Evolutionary conservation across 768 basidiomycete genomes (phyloP).

Genomic region (Pulveroboletus sp.): DNA sequence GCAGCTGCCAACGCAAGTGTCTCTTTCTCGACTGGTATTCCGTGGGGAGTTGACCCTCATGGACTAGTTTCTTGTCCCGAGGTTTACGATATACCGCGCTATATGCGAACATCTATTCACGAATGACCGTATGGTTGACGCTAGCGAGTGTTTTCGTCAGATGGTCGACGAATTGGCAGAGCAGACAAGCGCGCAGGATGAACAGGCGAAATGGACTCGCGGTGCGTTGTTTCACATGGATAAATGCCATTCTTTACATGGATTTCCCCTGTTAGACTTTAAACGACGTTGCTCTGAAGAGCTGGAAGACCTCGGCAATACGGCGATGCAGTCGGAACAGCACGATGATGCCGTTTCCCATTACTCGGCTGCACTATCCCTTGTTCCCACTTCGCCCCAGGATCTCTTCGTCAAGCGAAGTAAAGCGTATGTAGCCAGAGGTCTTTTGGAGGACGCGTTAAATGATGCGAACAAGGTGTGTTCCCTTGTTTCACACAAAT

Average conservation of each 20-base stretch:
- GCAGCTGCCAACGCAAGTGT: not conserved
- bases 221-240: not conserved
- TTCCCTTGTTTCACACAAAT: not conserved
- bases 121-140: not conserved
- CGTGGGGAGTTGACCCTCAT: not conserved
- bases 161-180: not conserved
- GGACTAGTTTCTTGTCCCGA: not conserved
- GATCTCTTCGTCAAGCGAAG: constrained; percentile 5
- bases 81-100: not conserved
- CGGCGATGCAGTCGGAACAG: not conserved
- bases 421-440: not conserved
- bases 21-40: not conserved
- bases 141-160: not conserved
- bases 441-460: not conserved
- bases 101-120: not conserved
- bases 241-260: no score
- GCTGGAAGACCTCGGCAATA: not conserved
- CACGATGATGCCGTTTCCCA: constrained; percentile 1
- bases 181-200: not conserved
- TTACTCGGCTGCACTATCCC: constrained; percentile 1
- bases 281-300: not conserved
- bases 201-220: not conserved
- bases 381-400: not conserved
- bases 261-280: not conserved
- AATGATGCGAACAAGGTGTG: constrained; percentile 2